Evolutionary conservation across 257 asterid species (phyloP).

Genomic region (Thymus mandschuricus): DNA sequence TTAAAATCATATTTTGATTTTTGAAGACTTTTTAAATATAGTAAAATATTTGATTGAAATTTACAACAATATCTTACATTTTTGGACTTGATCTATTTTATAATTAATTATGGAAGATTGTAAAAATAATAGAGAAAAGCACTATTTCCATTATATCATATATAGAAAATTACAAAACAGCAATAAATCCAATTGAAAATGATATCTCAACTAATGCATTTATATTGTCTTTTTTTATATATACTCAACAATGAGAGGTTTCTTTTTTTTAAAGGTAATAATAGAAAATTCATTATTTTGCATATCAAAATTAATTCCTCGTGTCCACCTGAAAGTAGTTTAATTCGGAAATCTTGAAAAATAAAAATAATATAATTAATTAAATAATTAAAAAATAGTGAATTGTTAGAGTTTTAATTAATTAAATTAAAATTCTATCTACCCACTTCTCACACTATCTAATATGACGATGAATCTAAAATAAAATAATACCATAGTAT

Average conservation of each 20-base stretch:
- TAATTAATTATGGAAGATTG: not conserved
- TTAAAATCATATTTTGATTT: not conserved
- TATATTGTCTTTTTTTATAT: not conserved
- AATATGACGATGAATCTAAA: not conserved
- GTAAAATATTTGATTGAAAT: not conserved
- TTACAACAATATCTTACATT: no score
- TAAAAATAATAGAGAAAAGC: not conserved
- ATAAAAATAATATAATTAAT: no score
- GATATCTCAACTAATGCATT: not conserved
- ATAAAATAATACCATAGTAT: no score
- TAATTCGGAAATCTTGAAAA: slow-evolving; percentile 4
- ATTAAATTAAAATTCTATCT: not conserved
- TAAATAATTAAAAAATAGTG: no score
- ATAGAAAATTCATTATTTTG: not conserved
- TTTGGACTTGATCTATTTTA: not conserved
- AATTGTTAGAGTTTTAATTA: no score
- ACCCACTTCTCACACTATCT: not conserved
- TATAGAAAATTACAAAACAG: not conserved
- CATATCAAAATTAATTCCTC: not conserved
- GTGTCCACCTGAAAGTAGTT: not conserved
- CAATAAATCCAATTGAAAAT: not conserved
- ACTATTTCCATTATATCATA: not conserved
- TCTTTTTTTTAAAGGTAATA: not conserved
- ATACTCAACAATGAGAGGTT: slow-evolving; percentile 13
- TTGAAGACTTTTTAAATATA: no score